phyloP scores from a whole-genome alignment of 106 monocot genomes.

The Acorus gramineus region DNA sequence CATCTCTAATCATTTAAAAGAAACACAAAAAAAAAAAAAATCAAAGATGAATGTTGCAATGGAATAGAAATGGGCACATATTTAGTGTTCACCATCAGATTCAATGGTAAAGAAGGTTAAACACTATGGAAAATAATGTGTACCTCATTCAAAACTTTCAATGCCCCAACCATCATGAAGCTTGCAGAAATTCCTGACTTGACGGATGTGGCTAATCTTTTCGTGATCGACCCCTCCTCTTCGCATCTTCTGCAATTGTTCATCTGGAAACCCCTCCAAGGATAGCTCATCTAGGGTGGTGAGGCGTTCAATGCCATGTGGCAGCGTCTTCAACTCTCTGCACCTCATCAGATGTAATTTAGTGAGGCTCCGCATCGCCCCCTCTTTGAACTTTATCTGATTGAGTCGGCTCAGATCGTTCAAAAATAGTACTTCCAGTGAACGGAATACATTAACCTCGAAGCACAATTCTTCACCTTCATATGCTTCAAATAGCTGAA shows the following conservation, averaged over 20 bases:
- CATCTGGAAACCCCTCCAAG: slow-evolving; percentile 16
- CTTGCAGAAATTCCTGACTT: too few species aligned
- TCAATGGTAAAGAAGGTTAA: too few species aligned
- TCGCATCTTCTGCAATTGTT: slow-evolving; percentile 1
- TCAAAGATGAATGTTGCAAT: too few species aligned
- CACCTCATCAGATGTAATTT: slow-evolving; percentile 20
- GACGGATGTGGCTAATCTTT: too few species aligned
- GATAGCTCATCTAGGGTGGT: slow-evolving; percentile 8
- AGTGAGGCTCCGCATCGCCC: slow-evolving; percentile 11
- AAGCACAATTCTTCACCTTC: slow-evolving; percentile 11
- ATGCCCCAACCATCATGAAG: too few species aligned
- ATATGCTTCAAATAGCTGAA: slow-evolving; percentile 17
- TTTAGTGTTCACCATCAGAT: too few species aligned
- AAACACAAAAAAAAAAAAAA: too few species aligned
- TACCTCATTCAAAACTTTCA: too few species aligned
- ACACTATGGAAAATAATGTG: too few species aligned
- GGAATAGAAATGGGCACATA: too few species aligned
- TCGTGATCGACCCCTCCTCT: too few species aligned
- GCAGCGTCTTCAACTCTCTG: slow-evolving; percentile 1
- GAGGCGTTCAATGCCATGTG: slow-evolving; percentile 14
- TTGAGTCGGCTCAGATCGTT: slow-evolving; percentile 8
- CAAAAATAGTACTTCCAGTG: slow-evolving; percentile 9
- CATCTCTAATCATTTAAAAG: too few species aligned
- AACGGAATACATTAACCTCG: neutral
- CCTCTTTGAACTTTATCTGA: slow-evolving; percentile 13